Percentiles rank a stretch among this genome's conserved stretches.
These are phyloP conservation scores for Malus hybrid DNA, from an alignment of 331 rosid species.

Conservation along the genomic window DNA sequence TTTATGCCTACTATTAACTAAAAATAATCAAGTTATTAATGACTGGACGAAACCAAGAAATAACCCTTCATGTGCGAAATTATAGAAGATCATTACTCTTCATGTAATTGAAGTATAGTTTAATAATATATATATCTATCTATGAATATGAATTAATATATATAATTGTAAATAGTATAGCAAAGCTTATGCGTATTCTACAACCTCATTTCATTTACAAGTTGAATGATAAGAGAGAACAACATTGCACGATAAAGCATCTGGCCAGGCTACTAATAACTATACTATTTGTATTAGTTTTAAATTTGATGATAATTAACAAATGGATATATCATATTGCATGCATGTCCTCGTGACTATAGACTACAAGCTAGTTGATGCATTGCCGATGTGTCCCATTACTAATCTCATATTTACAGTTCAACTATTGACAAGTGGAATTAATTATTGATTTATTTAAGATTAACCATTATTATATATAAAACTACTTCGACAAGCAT, in stretches of 20 bases:
- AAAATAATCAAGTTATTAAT: too few species aligned
- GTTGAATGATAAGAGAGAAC: neutral
- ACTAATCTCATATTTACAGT: neutral
- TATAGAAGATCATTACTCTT: too few species aligned
- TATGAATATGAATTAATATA: too few species aligned
- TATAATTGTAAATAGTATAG: too few species aligned
- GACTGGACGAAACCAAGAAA: too few species aligned
- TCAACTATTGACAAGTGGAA: neutral
- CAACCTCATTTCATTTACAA: neutral
- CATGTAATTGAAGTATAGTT: neutral
- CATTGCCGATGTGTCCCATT: neutral
- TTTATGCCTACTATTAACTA: too few species aligned
- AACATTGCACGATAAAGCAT: neutral
- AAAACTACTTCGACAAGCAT: neutral
- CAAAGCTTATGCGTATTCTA: neutral
- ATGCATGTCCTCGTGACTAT: conserved; percentile 4
- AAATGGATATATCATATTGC: neutral
- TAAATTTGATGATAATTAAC: neutral
- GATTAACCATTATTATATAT: neutral
- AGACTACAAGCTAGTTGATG: neutral
- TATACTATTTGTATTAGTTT: neutral
- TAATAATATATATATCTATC: too few species aligned
- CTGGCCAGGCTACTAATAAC: neutral
- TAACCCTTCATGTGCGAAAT: too few species aligned
- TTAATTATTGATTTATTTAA: neutral